Conservation (phyloP, 1,284 basidiomycete genomes). For the Pseudozyma pruni region DNA sequence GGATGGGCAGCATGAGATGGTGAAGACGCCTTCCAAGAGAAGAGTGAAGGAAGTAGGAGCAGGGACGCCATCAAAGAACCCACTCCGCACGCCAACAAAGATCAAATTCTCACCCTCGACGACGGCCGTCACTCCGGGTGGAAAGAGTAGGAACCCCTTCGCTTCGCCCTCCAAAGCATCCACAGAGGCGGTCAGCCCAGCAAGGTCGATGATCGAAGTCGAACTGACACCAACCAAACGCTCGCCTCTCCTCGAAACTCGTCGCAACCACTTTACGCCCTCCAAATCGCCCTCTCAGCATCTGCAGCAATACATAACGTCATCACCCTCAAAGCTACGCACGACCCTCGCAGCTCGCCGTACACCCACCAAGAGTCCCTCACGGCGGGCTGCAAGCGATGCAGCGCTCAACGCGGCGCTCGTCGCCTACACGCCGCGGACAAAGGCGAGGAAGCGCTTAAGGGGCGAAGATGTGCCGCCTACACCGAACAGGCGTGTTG, state of each 20-base stretch:
- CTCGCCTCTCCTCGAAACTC: slow-evolving; percentile 16
- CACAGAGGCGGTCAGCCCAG: slow-evolving; percentile 13
- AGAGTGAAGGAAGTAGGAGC: neutral
- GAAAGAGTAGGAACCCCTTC: slow-evolving; percentile 26
- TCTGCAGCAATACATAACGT: slow-evolving; percentile 15
- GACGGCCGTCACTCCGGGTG: neutral
- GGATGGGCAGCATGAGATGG: slow-evolving; percentile 11
- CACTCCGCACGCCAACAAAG: slow-evolving; percentile 32
- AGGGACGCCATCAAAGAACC: neutral
- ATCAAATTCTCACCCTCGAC: neutral
- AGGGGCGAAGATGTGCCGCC: slow-evolving; percentile 59
- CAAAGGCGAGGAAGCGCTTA: slow-evolving; percentile 59
- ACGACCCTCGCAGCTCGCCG: slow-evolving; percentile 7
- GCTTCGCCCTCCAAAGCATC: slow-evolving; percentile 21
- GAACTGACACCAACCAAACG: slow-evolving; percentile 39
- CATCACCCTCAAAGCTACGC: slow-evolving; percentile 34
- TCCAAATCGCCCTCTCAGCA: slow-evolving; percentile 11
- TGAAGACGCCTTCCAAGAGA: slow-evolving; percentile 37
- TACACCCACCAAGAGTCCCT: slow-evolving; percentile 14
- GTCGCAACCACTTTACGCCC: slow-evolving; percentile 9
- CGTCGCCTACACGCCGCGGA: slow-evolving; percentile 53
- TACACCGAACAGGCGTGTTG: slow-evolving; percentile 27
- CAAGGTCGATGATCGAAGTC: slow-evolving; percentile 36
- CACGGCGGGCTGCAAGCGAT: slow-evolving; percentile 4
- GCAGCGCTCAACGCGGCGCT: slow-evolving; percentile 23